These are phyloP conservation scores for Cadophora sp. DNA, from an alignment of 2,329 filamentous ascomycete species.

Conservation along the genomic window DNA sequence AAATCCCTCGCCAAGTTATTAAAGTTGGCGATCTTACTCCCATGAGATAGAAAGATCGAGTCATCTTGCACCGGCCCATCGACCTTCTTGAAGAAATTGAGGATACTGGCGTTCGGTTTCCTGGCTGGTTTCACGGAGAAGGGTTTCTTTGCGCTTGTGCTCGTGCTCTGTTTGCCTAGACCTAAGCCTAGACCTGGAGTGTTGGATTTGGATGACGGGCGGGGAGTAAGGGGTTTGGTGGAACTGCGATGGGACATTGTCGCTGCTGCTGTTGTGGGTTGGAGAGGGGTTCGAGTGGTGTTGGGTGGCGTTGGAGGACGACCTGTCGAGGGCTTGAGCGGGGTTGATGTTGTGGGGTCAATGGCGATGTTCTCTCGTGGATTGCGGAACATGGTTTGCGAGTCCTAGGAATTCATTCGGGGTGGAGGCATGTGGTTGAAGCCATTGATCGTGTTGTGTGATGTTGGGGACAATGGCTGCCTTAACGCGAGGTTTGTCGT, in stretches of 20 bases:
- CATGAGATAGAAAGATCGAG: constrained; percentile 59
- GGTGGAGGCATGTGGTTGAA: not conserved
- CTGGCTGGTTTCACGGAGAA: constrained; percentile 32
- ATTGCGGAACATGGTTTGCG: constrained; percentile 58
- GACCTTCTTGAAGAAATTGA: constrained; percentile 78
- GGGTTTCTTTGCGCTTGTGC: constrained; percentile 36
- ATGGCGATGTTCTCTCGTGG: constrained; percentile 54
- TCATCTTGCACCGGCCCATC: constrained; percentile 58
- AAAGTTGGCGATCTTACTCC: constrained; percentile 35
- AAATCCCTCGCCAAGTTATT: constrained; percentile 20
- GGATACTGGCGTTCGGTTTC: constrained; percentile 67
- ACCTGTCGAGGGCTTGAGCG: constrained; percentile 54
- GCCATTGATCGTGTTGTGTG: not conserved
- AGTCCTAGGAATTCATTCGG: not conserved
- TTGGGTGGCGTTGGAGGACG: constrained; percentile 59
- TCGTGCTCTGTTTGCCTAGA: constrained; percentile 24
- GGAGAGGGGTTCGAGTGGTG: constrained; percentile 20
- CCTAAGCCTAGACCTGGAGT: constrained; percentile 18
- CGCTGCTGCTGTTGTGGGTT: constrained; percentile 14
- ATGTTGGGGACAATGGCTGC: not conserved
- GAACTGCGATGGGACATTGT: constrained; percentile 38
- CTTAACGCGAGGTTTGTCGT: not conserved
- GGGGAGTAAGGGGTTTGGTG: constrained; percentile 43
- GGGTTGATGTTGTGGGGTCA: constrained; percentile 44
- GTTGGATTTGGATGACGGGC: constrained; percentile 41